Base-by-base conservation (phyloP, 1,284 basidiomycete species). In the Tylopilus sp. region DNA sequence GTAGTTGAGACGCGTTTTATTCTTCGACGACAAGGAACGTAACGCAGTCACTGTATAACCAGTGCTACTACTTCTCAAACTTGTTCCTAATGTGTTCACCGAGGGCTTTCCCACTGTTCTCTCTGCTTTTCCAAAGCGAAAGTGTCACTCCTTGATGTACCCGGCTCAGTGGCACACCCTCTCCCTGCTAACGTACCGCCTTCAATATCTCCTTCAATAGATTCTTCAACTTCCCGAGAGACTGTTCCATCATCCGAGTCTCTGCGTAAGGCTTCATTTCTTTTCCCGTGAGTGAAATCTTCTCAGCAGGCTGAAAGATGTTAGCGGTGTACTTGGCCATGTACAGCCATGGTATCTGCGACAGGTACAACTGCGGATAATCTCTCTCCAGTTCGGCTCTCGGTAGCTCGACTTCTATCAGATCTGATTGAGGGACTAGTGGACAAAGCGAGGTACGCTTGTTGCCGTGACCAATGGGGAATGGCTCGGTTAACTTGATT, bases 301-400 rank as follows among this genome's bases (percentile, higher is more conserved):
- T 79, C 19, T 77, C 69, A 6, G 80, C 70, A 3, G 69, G 69
- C 26, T 70, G 55, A 63, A 83, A 84, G 4, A 12, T 58, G 9
- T 83, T 82, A 3, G 63, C 36, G 7, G 56, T 63, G 63, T 84
- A 82, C 53, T 69, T 70, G 2, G 80, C 83, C 61, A 83, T 60
- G 57, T 80, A 79, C 33, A 82, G 67, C 64, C 72, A 74, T 6
- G 74, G 69, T 5, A 81, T 84, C 66, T 84, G 81, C 9, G 82
- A 81, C 24, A 85, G 69, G 64, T 74, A 82, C 29, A 84, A 58
- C 67, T 85, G 82, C 1, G 81, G 77, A 69, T 82, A 83, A 74
- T 68, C 4, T 81, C 77, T n/a, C 53, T 67, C 84, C 84, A 84
- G 49, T 82, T 73, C 19, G 74, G 66, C 15, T 74, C 67, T 13